Evolutionary conservation across 2,329 filamentous ascomycete species (phyloP).

Genomic region (Trichothecium roseum): DNA sequence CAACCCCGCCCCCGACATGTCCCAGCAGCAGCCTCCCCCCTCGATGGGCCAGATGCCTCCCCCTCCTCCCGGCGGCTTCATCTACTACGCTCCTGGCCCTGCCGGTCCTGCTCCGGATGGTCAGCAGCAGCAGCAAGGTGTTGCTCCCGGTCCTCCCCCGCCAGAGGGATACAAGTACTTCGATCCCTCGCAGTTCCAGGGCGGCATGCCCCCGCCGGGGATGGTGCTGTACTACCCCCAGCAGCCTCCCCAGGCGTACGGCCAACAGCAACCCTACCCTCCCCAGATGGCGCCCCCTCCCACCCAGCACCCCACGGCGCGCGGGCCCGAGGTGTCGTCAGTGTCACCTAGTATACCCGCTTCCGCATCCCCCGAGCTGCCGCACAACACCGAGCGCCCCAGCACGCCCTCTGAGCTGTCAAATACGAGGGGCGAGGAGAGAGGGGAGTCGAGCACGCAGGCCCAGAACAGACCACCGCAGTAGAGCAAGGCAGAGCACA

Average conservation of each 20-base stretch:
- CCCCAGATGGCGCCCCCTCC: neutral
- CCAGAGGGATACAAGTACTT: slow-evolving; percentile 1
- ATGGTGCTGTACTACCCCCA: slow-evolving; percentile 6
- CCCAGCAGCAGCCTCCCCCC: neutral
- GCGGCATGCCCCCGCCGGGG: slow-evolving; percentile 1
- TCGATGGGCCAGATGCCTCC: slow-evolving; percentile 2
- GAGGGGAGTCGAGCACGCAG: too few species aligned
- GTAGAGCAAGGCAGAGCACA: too few species aligned
- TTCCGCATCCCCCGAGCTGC: too few species aligned
- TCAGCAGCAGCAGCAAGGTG: neutral
- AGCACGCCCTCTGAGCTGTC: too few species aligned
- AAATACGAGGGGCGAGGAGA: too few species aligned
- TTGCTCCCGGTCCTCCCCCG: neutral
- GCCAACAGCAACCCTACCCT: neutral
- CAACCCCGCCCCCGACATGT: slow-evolving; percentile 1
- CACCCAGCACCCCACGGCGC: neutral
- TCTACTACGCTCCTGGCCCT: slow-evolving; percentile 4
- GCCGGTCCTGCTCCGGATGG: neutral
- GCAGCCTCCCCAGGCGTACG: slow-evolving; percentile 1
- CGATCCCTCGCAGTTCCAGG: neutral
- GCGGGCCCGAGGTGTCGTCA: too few species aligned
- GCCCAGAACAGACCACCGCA: too few species aligned
- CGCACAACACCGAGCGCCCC: too few species aligned
- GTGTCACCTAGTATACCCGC: too few species aligned
- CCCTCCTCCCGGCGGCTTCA: slow-evolving; percentile 3